Evolutionary conservation across 139 green algal genomes (phyloP), one percentile per base, ranked within the genome.

Genomic region (Ulvella scutata): DNA sequence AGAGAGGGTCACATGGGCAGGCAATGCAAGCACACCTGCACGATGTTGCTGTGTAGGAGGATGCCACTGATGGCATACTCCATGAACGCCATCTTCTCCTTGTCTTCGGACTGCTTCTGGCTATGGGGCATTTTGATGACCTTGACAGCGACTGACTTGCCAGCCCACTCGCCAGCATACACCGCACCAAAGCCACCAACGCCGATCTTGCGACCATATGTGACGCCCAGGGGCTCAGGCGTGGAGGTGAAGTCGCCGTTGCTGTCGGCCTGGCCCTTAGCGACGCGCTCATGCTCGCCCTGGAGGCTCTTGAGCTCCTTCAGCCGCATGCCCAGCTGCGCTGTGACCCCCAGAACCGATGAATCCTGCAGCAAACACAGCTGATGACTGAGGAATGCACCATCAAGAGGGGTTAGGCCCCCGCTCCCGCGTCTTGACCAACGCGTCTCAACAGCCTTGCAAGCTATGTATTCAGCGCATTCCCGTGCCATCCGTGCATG

Each of bases 111-210:
- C 6, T n/a, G n/a, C 51, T 67, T 67, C n/a, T n/a, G n/a, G 13
- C n/a, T 31, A 26, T 67, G 51, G 20, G 51, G 51, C 51, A 67
- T 67, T 26, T 67, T 67, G 1, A 67, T 67, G 51, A 67, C 51
- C 61, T 85, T 85, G 31, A 85, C 74, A 2, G 80, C 80, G 3
- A 85, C 80, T 9, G 61, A 73, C 35, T 75, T 59, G 23, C 74
- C 74, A 33, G 80, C 80, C 80, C 80, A 84, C 1, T 84, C 76
- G 29, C 76, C 76, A 35, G 79, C 76, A 43, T 81, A 84, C 20
- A 84, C 76, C 17, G 80, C 79, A 34, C 80, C 80, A 67, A 84
- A 84, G 67, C 80, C 80, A 29, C 80, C 80, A 0, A 77, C 43
- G 2, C 80, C 80, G 28, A 84, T 84, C 28, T 43, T 74, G 10